These are phyloP conservation scores for Neurospora sp. DNA, from an alignment of 495 filamentous ascomycete genomes.

Conservation along the genomic window DNA sequence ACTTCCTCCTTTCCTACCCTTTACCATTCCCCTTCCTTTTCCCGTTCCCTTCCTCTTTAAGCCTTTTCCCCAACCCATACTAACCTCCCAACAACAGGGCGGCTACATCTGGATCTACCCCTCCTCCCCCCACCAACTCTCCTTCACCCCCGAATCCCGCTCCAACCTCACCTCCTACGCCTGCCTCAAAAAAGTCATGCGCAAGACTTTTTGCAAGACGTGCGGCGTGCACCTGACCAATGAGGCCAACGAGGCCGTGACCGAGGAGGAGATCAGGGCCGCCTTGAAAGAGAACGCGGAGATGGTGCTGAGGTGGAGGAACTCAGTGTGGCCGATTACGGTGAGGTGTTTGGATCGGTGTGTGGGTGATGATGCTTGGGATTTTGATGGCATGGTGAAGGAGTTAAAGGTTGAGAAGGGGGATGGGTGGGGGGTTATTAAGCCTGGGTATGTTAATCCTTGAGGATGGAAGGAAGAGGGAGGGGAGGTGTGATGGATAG, in stretches of 20 bases:
- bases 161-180: conserved; percentile 24
- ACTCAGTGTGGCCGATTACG: background rate
- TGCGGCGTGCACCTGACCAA: conserved; percentile 30
- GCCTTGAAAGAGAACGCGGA: conserved; percentile 6
- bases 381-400: conserved; percentile 23
- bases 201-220: conserved; percentile 33
- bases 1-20: too few species aligned
- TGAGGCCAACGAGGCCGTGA: conserved; percentile 5
- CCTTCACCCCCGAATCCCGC: conserved; percentile 23
- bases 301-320: conserved; percentile 3
- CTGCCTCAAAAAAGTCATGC: conserved; percentile 16
- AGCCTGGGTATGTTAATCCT: conserved; percentile 26
- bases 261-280: conserved; percentile 11
- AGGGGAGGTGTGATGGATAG: too few species aligned
- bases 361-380: conserved; percentile 12
- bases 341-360: conserved; percentile 21
- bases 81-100: conserved; percentile 4
- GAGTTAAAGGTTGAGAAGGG: background rate
- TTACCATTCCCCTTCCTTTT: background rate
- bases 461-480: conserved; percentile 1
- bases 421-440: conserved; percentile 19
- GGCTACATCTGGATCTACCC: conserved; percentile 29
- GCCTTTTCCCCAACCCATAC: background rate
- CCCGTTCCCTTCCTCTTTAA: background rate
- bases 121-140: conserved; percentile 1